A percentile compares a stretch with the other conserved stretches of the same genome.
Evolutionary conservation across 768 basidiomycete genomes (phyloP).

Genomic region (Boletellus sp.): DNA sequence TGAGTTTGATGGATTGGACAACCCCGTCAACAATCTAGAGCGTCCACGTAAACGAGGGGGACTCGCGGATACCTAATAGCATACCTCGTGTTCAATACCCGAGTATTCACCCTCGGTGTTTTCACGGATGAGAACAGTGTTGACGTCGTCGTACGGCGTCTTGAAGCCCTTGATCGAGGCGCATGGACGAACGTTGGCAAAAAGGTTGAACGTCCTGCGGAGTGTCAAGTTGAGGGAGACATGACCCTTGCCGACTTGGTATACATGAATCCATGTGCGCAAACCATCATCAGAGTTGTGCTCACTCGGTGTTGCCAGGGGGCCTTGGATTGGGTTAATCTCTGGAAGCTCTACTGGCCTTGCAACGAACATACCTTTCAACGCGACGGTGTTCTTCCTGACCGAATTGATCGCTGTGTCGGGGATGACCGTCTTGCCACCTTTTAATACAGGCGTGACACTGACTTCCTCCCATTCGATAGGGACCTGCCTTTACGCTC

Average conservation of each 20-base stretch:
- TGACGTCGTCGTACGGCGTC: conserved; percentile 97
- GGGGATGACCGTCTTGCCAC: conserved; percentile 96
- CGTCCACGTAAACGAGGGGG: conserved; percentile 11
- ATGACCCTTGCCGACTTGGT: conserved; percentile 93
- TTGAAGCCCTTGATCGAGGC: conserved; percentile 95
- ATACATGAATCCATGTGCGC: conserved; percentile 12
- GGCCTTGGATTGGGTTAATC: conserved; percentile 49
- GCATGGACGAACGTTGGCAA: conserved; percentile 98
- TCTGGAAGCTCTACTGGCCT: not conserved
- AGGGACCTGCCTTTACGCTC: conserved; percentile 64
- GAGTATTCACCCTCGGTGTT: conserved; percentile 99
- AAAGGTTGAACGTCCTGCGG: conserved; percentile 95
- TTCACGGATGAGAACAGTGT: conserved; percentile 97
- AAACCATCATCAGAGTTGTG: conserved; percentile 15
- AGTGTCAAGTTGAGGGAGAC: conserved; percentile 97
- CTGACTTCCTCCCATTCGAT: conserved; percentile 99
- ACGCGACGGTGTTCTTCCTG: conserved; percentile 94
- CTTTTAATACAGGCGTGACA: conserved; percentile 89
- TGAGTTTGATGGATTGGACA: conserved; percentile 98
- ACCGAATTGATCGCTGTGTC: conserved; percentile 87
- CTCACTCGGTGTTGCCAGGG: conserved; percentile 95
- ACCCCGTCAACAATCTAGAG: conserved; percentile 91
- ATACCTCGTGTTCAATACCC: conserved; percentile 97
- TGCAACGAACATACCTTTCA: conserved; percentile 67
- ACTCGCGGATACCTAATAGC: conserved; percentile 10